These are phyloP conservation scores for Fibroporia radiculosa DNA, from an alignment of 768 basidiomycete genomes.

Conservation along the genomic window DNA sequence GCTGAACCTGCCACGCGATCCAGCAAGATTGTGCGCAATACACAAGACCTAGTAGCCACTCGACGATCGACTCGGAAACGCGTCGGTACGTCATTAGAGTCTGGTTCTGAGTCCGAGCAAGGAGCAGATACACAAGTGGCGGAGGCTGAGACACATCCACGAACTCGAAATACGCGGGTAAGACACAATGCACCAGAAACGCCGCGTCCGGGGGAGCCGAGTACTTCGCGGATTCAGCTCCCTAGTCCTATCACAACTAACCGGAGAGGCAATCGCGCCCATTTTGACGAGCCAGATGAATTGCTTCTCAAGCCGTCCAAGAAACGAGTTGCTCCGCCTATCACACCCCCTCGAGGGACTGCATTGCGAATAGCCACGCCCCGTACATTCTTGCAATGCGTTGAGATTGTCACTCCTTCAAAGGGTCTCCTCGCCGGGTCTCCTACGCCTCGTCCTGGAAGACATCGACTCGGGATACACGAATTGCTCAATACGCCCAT, in stretches of 20 bases:
- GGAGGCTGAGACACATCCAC: background rate
- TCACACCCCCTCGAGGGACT: slow-evolving; percentile 5
- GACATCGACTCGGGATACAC: slow-evolving; percentile 5
- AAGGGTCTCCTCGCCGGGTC: slow-evolving; percentile 3
- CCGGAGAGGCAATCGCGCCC: background rate
- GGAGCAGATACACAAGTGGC: background rate
- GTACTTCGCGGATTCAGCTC: slow-evolving; percentile 4
- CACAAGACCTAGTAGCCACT: background rate
- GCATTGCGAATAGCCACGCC: slow-evolving; percentile 6
- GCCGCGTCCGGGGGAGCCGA: background rate
- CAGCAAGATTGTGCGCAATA: slow-evolving; percentile 15
- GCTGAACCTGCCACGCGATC: slow-evolving; percentile 12
- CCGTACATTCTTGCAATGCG: slow-evolving; percentile 17
- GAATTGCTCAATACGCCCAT: slow-evolving; percentile 6
- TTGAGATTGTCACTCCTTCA: slow-evolving; percentile 20
- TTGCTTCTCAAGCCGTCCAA: slow-evolving; percentile 8
- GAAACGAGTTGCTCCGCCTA: background rate
- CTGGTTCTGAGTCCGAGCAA: background rate
- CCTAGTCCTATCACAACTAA: background rate
- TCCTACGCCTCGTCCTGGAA: slow-evolving; percentile 3
- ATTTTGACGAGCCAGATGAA: slow-evolving; percentile 8
- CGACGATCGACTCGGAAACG: background rate
- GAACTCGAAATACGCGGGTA: background rate
- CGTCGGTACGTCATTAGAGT: background rate
- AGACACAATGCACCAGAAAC: slow-evolving; percentile 3